Conservation (phyloP, 208 protist species). For the Trypanosoma conorhini region DNA sequence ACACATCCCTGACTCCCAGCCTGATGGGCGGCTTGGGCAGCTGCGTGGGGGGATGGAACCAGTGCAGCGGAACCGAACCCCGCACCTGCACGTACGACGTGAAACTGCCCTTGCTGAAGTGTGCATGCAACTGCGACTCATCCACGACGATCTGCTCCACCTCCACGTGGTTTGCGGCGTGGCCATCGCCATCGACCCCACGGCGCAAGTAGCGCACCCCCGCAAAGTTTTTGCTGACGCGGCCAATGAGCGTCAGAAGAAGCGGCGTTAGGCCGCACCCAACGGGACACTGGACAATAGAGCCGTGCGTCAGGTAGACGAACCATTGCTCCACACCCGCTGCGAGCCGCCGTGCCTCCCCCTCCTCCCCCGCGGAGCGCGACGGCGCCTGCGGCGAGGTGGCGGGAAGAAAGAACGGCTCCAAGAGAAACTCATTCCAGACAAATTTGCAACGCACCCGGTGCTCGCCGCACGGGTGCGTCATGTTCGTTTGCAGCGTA, state of each 20-base stretch:
- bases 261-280: slow-evolving; percentile 25
- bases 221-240: slow-evolving; percentile 90
- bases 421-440: slow-evolving; percentile 87
- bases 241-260: slow-evolving; percentile 91
- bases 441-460: slow-evolving; percentile 53
- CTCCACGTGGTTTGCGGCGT: slow-evolving; percentile 90
- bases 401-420: slow-evolving; percentile 45
- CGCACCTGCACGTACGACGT: slow-evolving; percentile 84
- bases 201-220: slow-evolving; percentile 96
- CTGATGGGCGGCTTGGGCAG: slow-evolving; percentile 90
- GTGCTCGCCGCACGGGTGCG: slow-evolving; percentile 5
- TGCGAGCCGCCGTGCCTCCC: background rate
- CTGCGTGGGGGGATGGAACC: slow-evolving; percentile 67
- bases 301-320: slow-evolving; percentile 29
- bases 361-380: background rate
- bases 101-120: slow-evolving; percentile 36
- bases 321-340: slow-evolving; percentile 22
- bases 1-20: slow-evolving; percentile 38
- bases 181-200: slow-evolving; percentile 84
- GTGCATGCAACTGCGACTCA: slow-evolving; percentile 32
- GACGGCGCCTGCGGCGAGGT: background rate
- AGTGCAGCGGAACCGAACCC: slow-evolving; percentile 84
- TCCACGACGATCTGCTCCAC: slow-evolving; percentile 88
- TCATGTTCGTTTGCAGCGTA: slow-evolving; percentile 95
- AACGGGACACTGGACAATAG: slow-evolving; percentile 31